Conservation (phyloP, 1,139 yeast genomes). For the Diutina neorugosa region DNA sequence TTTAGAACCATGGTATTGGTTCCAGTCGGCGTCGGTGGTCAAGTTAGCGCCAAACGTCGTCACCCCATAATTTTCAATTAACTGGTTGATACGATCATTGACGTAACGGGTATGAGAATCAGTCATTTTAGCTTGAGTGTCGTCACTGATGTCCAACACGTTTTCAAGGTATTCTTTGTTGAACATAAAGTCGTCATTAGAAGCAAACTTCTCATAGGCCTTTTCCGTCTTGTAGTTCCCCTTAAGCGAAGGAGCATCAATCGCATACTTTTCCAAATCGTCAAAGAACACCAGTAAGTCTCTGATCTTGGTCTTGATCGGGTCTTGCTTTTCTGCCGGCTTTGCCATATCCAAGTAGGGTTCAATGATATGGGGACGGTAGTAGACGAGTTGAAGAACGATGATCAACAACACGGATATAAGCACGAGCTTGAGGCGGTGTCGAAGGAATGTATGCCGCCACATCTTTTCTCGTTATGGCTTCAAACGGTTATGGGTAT, state of each 20-base stretch:
- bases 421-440: neutral
- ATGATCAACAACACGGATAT: neutral
- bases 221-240: slow-evolving; percentile 19
- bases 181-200: slow-evolving; percentile 17
- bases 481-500: neutral
- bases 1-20: slow-evolving; percentile 18
- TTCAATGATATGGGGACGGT: neutral
- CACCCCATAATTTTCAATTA: slow-evolving; percentile 18
- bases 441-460: neutral
- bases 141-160: slow-evolving; percentile 25
- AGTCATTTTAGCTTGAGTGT: slow-evolving; percentile 19
- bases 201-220: slow-evolving; percentile 14
- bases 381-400: neutral
- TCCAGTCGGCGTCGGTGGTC: slow-evolving; percentile 25
- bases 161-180: slow-evolving; percentile 27
- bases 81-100: slow-evolving; percentile 17
- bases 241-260: slow-evolving; percentile 14
- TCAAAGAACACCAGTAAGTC: slow-evolving; percentile 6
- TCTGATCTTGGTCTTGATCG: neutral
- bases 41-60: slow-evolving; percentile 29
- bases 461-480: neutral
- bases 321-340: neutral
- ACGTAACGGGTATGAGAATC: slow-evolving; percentile 22
- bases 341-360: neutral
- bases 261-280: slow-evolving; percentile 7